These are phyloP conservation scores for Escallonia rubra DNA, from an alignment of 129 eudicot genomes.

Conservation along the genomic window DNA sequence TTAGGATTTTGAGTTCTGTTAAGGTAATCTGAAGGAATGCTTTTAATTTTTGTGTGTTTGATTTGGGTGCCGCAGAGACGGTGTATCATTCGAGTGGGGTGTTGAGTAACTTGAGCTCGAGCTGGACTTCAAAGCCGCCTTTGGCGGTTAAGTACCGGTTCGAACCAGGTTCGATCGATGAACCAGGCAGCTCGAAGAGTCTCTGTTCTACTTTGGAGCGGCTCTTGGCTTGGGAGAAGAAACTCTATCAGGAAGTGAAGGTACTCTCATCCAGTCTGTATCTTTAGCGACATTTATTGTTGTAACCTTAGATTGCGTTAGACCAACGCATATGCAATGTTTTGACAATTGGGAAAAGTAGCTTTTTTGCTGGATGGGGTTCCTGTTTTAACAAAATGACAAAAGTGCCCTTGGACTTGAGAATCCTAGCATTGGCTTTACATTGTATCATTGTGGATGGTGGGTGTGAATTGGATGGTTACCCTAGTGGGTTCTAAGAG, in stretches of 20 bases:
- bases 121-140: slow-evolving; percentile 97
- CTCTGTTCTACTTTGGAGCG: slow-evolving; percentile 83
- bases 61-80: slow-evolving; percentile 50
- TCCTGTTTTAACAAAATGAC: slow-evolving; percentile 19
- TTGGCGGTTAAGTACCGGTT: slow-evolving; percentile 87
- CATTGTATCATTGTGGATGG: slow-evolving; percentile 22
- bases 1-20: neutral
- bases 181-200: slow-evolving; percentile 70
- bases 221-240: slow-evolving; percentile 96
- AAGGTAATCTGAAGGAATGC: neutral
- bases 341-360: slow-evolving; percentile 23
- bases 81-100: slow-evolving; percentile 94
- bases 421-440: slow-evolving; percentile 16
- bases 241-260: slow-evolving; percentile 96
- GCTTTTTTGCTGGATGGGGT: slow-evolving; percentile 28
- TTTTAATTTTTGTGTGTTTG: slow-evolving; percentile 1
- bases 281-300: neutral
- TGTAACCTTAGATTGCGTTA: slow-evolving; percentile 8
- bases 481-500: slow-evolving; percentile 20
- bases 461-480: slow-evolving; percentile 25
- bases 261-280: slow-evolving; percentile 25
- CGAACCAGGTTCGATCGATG: slow-evolving; percentile 66
- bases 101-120: slow-evolving; percentile 91
- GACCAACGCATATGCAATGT: neutral
- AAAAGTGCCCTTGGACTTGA: slow-evolving; percentile 24